Evolutionary conservation across 1,139 yeast genomes (phyloP).

Genomic region (Lodderomyces jiufengensis): DNA sequence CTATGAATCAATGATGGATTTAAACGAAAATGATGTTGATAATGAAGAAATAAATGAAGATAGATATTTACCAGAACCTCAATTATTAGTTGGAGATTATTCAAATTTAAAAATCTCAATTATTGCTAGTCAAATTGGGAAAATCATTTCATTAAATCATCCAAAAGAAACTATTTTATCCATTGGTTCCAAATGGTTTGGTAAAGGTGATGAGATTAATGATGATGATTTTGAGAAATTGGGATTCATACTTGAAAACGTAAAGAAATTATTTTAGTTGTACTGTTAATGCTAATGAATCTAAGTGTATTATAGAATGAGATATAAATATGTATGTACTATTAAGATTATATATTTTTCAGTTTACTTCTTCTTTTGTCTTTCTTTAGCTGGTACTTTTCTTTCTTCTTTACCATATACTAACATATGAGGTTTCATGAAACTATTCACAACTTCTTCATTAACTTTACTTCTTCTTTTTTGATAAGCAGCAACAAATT

Average conservation of each 20-base stretch:
- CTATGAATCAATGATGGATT: constrained; percentile 17
- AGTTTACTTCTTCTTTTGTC: constrained; percentile 24
- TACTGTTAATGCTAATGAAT: too few relatives aligned
- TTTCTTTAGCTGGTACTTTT: constrained; percentile 62
- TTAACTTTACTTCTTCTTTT: constrained; percentile 66
- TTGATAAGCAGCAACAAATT: constrained; percentile 79
- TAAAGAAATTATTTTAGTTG: constrained; percentile 23
- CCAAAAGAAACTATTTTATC: constrained; percentile 38
- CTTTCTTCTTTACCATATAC: constrained; percentile 71
- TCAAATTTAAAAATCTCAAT: constrained; percentile 39
- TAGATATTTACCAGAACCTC: constrained; percentile 28
- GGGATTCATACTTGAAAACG: constrained; percentile 36
- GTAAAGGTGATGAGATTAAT: constrained; percentile 31
- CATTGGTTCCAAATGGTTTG: constrained; percentile 44
- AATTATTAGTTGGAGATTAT: constrained; percentile 38
- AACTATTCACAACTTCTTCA: constrained; percentile 61
- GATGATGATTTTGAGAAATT: constrained; percentile 40
- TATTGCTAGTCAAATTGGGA: constrained; percentile 43
- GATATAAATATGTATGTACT: neutral
- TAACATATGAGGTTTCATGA: constrained; percentile 83
- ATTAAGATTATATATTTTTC: neutral
- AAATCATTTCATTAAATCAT: constrained; percentile 22
- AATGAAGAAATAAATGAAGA: constrained; percentile 9
- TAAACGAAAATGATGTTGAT: constrained; percentile 11
- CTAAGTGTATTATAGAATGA: neutral